Evolutionary conservation across 441 rosid genomes (phyloP).

Genomic region (Lepidium campestre): DNA sequence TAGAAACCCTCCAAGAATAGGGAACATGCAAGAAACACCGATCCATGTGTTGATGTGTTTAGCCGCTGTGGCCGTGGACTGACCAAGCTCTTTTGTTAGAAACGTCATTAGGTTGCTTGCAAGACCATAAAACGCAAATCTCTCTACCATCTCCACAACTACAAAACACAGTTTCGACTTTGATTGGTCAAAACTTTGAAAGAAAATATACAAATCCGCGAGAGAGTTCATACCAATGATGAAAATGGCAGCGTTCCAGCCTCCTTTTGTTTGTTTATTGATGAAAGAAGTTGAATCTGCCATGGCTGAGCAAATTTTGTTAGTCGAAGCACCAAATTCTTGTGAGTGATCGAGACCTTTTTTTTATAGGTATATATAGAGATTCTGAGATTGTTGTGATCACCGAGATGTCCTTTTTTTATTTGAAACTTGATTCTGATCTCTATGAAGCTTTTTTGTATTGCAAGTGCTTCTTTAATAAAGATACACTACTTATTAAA

Average conservation of each 20-base stretch:
- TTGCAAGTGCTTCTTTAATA: too few species aligned
- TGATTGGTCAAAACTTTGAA: not conserved
- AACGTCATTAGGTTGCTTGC: constrained; percentile 65
- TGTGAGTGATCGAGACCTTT: constrained; percentile 13
- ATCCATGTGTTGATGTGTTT: constrained; percentile 73
- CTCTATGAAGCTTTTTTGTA: constrained; percentile 11
- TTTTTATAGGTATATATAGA: not conserved
- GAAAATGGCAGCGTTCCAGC: constrained; percentile 81
- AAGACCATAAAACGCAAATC: constrained; percentile 77
- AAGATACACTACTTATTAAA: too few species aligned
- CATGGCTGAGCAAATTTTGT: constrained; percentile 12
- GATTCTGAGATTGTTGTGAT: not conserved
- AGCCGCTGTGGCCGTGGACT: constrained; percentile 48
- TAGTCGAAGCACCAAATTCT: not conserved
- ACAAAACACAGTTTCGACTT: not conserved
- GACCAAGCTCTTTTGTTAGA: constrained; percentile 55
- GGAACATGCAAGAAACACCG: constrained; percentile 71
- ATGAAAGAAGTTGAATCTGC: constrained; percentile 7
- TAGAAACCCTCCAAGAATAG: constrained; percentile 59
- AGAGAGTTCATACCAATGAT: constrained; percentile 40
- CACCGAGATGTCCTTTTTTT: constrained; percentile 12
- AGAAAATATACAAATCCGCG: not conserved
- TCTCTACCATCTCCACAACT: constrained; percentile 77
- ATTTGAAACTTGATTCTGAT: constrained; percentile 5
- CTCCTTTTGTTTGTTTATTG: constrained; percentile 35